Conservation (phyloP, 257 asterid genomes). For the Oldenlandia corymbosa region DNA sequence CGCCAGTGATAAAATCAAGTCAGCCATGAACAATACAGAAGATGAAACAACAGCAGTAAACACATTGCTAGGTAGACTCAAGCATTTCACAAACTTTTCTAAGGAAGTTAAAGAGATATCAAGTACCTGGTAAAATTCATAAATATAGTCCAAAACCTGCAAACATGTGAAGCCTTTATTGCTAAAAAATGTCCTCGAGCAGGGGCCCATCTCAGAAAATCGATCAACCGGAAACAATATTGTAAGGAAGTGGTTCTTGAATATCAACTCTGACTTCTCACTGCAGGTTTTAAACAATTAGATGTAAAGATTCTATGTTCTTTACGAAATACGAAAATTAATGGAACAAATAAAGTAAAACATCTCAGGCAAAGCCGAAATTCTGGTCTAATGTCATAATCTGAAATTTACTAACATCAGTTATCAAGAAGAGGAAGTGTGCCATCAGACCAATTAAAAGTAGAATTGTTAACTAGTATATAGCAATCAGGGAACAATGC, state of each 20-base stretch:
- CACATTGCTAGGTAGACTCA: neutral
- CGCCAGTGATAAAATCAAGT: neutral
- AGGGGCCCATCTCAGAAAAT: constrained; percentile 85
- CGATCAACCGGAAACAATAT: constrained; percentile 90
- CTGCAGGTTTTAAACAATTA: constrained; percentile 37
- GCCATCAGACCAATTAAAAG: neutral
- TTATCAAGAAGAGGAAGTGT: neutral
- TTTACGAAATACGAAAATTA: neutral
- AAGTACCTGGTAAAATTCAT: constrained; percentile 81
- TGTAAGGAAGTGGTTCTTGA: constrained; percentile 72
- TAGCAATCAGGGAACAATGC: neutral
- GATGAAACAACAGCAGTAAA: neutral
- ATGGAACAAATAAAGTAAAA: neutral
- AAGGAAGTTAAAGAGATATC: neutral
- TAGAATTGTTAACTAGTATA: neutral
- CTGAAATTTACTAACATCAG: neutral
- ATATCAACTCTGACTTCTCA: constrained; percentile 67
- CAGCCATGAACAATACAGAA: neutral
- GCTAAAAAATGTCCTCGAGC: constrained; percentile 81
- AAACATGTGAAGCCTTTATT: constrained; percentile 69
- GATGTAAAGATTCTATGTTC: neutral
- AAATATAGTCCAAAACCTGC: constrained; percentile 70
- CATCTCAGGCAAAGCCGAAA: no score
- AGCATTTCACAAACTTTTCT: neutral
- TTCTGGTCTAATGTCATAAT: no score